Percentiles rank a stretch among this genome's conserved stretches.
These are phyloP conservation scores for Aspergillus baeticus DNA, from an alignment of 495 filamentous ascomycete genomes.

Conservation along the genomic window DNA sequence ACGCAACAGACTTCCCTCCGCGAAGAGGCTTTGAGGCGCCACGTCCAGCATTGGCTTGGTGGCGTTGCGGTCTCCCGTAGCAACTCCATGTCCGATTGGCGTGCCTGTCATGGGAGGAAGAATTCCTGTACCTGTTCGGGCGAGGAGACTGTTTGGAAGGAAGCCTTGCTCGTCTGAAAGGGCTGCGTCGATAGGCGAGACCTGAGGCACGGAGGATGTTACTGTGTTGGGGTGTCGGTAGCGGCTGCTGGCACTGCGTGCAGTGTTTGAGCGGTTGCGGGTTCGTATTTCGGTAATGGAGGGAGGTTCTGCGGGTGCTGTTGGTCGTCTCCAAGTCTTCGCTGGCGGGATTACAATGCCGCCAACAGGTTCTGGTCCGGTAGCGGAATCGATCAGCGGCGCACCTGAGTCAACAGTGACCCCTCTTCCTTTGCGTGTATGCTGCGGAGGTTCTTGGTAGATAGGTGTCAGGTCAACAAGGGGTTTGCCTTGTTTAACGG, in stretches of 20 bases:
- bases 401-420: slow-evolving; percentile 59
- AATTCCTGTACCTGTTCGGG: slow-evolving; percentile 19
- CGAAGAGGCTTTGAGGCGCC: slow-evolving; percentile 49
- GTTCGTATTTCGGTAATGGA: slow-evolving; percentile 19
- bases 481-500: slow-evolving; percentile 50
- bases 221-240: slow-evolving; percentile 14
- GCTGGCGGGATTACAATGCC: slow-evolving; percentile 51
- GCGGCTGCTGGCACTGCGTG: slow-evolving; percentile 27
- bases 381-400: slow-evolving; percentile 66
- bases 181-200: slow-evolving; percentile 19
- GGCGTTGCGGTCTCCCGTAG: slow-evolving; percentile 50
- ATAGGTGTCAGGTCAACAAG: slow-evolving; percentile 73
- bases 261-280: slow-evolving; percentile 32
- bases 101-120: slow-evolving; percentile 22
- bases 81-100: slow-evolving; percentile 48
- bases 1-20: slow-evolving; percentile 53
- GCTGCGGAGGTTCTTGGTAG: slow-evolving; percentile 75
- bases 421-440: slow-evolving; percentile 64
- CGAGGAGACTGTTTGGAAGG: slow-evolving; percentile 38
- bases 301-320: slow-evolving; percentile 16
- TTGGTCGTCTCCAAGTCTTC: slow-evolving; percentile 50
- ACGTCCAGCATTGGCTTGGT: slow-evolving; percentile 58
- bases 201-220: neutral
- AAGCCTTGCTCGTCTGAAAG: slow-evolving; percentile 22
- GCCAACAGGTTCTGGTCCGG: slow-evolving; percentile 45